Percentiles rank a stretch among this genome's conserved stretches.
Evolutionary conservation across 805 yeast genomes (phyloP).

Genomic region (Isabelozyma rhagii): DNA sequence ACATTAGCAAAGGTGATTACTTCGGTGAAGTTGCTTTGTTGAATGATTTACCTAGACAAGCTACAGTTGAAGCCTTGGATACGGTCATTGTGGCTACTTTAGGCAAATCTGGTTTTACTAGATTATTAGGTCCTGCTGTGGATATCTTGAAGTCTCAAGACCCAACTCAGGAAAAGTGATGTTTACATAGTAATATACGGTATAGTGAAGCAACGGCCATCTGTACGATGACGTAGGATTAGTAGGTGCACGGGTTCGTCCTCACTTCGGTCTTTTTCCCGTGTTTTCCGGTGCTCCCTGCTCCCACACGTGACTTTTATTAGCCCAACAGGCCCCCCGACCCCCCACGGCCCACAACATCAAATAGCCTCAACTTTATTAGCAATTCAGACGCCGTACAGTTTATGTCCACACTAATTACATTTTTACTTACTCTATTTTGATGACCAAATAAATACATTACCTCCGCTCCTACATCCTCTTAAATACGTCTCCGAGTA

Average conservation of each 20-base stretch:
- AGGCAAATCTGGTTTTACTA: conserved; percentile 88
- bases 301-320: too few species aligned
- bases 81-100: conserved; percentile 85
- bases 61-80: conserved; percentile 78
- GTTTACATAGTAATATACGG: neutral
- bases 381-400: neutral
- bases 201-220: too few species aligned
- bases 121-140: conserved; percentile 92
- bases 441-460: neutral
- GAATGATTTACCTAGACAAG: conserved; percentile 90
- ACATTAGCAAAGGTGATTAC: conserved; percentile 78
- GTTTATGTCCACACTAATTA: neutral
- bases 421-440: neutral
- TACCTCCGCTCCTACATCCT: neutral
- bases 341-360: too few species aligned
- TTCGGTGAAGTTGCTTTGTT: conserved; percentile 95
- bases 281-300: too few species aligned
- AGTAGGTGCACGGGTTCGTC: neutral
- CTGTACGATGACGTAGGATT: neutral
- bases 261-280: too few species aligned
- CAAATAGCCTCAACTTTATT: too few species aligned
- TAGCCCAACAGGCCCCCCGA: too few species aligned
- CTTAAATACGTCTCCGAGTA: too few species aligned
- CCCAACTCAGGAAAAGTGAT: conserved; percentile 50
- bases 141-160: conserved; percentile 83